Evolutionary conservation across 352 stramenopile genomes (phyloP), one percentile per base, ranked within the genome.

Genomic region (Globisporangium ultimum): DNA sequence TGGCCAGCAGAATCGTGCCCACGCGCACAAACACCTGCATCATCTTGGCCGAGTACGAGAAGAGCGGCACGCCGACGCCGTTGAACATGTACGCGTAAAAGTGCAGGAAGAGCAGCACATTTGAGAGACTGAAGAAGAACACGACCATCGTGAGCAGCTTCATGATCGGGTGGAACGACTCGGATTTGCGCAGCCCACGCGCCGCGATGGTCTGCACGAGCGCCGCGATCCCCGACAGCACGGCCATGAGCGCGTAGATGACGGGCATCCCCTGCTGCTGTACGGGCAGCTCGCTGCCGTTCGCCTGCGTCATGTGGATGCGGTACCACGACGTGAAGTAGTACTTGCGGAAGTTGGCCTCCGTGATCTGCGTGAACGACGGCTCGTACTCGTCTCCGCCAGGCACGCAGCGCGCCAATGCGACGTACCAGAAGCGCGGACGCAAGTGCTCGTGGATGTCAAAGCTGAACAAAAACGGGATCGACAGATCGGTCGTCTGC

Each of bases 91-190:
- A 85, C 60, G 70, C 57, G 28, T 78, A 71, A 51, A 91, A 93
- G 53, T 93, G 79, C 12, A 75, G 5, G 11, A 79, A 82, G 2
- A 88, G 69, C 51, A 89, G 61, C 22, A 58, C 68, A 53, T 91
- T 91, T 46, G 72, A 64, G 47, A 86, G 48, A 51, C 76, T 73
- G 66, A 88, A 87, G 60, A 88, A 84, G 22, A 81, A 43, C 53
- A 89, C 76, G 45, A 89, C 62, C 10, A 84, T 48, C 42, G 79
- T 91, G 42, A 89, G 59, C 50, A 93, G 72, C 60, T 76, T 76
- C 67, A 90, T 74, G 66, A 93, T 89, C 24, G 81, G 78, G 45
- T 91, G 81, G 68, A 91, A 93, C 20, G 78, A 88, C 57, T 93
- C 81, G 13, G 75, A 84, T 47, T 73, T 68, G 17, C 47, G 74